Base-by-base conservation (phyloP, 768 basidiomycete species). In the Pleurotus pulmonarius region DNA sequence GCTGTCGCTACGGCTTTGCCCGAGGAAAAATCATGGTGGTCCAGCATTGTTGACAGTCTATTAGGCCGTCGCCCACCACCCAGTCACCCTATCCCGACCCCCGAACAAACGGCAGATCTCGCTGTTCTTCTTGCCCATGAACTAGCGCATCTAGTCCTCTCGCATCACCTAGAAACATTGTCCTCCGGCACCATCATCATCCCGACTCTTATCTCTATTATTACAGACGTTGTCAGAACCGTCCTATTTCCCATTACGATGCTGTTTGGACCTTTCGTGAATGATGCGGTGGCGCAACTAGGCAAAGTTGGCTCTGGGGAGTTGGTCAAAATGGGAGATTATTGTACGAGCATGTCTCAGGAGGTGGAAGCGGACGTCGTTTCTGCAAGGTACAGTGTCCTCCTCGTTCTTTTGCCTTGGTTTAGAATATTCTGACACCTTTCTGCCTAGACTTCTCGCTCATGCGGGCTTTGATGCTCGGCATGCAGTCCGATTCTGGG, bases 301-400 rank as follows among this genome's bases (percentile, higher is more conserved):
- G 87, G 92, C 22, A 87, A 86, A 66, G 79, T 89, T 1, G 87
- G 90, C 2, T 85, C 87, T 9, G 84, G 85, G 2, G 88, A 95
- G 65, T 75, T 95, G 39, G 75, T 78, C 48, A 88, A 85, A 67
- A 70, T 88, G 2, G 83, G 84, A 22, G 86, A 88, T 62, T 79
- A 83, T 51, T 95, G 93, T 65, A 92, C 87, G 46, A 91, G 83
- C 58, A 75, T 85, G 57, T 82, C 80, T 45, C 90, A 98, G 67
- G 96, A 99, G 69, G 82, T 91, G 12, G 96, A 99, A 68, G 96
- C 94, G 12, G 94, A 98, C 66, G 72, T 92, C 29, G 93, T 95
- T 38, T 94, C 92, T 11, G 81, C 88, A 5, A 80, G 92, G 90
- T 90, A 59, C 53, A 77, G 64, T 11, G n/a, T 40, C 16, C 39